phyloP scores from a whole-genome alignment of 768 basidiomycete species.

The Lactarius deliciosus region DNA sequence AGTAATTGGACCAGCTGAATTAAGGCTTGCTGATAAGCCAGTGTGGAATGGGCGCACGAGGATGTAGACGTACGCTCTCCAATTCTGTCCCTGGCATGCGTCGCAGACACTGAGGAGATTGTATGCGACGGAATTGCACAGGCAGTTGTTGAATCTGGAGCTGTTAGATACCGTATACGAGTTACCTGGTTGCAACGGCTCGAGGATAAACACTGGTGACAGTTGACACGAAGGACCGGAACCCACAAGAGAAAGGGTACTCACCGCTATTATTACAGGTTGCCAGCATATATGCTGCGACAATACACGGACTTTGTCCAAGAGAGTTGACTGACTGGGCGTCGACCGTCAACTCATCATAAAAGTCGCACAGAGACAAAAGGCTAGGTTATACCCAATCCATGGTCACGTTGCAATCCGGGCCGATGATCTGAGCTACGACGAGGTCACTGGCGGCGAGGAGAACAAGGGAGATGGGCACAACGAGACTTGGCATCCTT shows the following conservation, averaged over 20 bases:
- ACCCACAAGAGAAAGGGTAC: not conserved
- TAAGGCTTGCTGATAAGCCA: not conserved
- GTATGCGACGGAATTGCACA: slow-evolving; percentile 18
- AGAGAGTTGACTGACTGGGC: slow-evolving; percentile 13
- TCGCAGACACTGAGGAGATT: slow-evolving; percentile 22
- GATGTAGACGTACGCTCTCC: slow-evolving; percentile 8
- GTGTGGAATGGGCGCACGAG: too few relatives aligned
- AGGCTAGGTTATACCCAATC: not conserved
- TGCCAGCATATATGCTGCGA: slow-evolving; percentile 11
- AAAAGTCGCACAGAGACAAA: not conserved
- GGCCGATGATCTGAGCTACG: slow-evolving; percentile 4
- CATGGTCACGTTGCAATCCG: not conserved
- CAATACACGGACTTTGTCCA: slow-evolving; percentile 10
- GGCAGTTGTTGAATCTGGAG: not conserved
- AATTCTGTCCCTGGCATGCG: slow-evolving; percentile 1
- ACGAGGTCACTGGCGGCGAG: not conserved
- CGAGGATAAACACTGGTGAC: slow-evolving; percentile 6
- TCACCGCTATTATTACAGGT: slow-evolving; percentile 18
- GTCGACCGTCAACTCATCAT: not conserved
- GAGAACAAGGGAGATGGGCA: not conserved
- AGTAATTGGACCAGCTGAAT: slow-evolving; percentile 12
- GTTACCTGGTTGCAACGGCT: not conserved
- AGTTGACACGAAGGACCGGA: not conserved
- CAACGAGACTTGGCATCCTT: not conserved
- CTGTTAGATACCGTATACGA: slow-evolving; percentile 1